These are phyloP conservation scores for Chaetoceros muelleri DNA, from an alignment of 108 stramenopile species.

Conservation along the genomic window DNA sequence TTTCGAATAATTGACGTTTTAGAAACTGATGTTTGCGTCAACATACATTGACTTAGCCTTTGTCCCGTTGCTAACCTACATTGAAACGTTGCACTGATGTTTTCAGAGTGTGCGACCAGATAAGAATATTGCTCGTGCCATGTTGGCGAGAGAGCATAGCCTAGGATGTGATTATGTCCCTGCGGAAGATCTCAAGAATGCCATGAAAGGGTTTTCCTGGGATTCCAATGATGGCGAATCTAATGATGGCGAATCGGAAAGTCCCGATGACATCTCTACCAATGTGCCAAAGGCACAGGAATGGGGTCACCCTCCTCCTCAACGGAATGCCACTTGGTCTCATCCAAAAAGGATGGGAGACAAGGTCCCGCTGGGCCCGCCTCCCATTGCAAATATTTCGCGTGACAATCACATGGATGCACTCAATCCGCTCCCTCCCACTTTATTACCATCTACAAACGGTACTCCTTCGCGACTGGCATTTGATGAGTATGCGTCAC, in stretches of 20 bases:
- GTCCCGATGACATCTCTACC: slow-evolving; percentile 4
- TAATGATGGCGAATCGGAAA: neutral
- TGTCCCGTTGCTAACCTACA: neutral
- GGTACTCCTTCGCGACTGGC: too few relatives aligned
- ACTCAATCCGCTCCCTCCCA: too few relatives aligned
- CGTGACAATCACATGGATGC: too few relatives aligned
- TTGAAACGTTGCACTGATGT: neutral
- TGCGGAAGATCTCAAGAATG: slow-evolving; percentile 21
- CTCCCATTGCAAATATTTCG: too few relatives aligned
- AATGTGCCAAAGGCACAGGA: too few relatives aligned
- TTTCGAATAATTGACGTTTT: neutral
- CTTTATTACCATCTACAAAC: too few relatives aligned
- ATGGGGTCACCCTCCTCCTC: too few relatives aligned
- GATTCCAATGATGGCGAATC: slow-evolving; percentile 21
- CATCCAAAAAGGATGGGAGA: too few relatives aligned
- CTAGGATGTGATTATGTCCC: slow-evolving; percentile 50
- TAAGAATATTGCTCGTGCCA: slow-evolving; percentile 21
- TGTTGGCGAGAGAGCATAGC: slow-evolving; percentile 60
- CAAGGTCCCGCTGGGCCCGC: too few relatives aligned
- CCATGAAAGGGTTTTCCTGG: slow-evolving; percentile 75
- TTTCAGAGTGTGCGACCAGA: slow-evolving; percentile 17
- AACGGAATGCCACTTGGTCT: too few relatives aligned
- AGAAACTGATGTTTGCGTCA: neutral
- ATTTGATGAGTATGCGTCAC: too few relatives aligned
- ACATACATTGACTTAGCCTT: neutral